Conservation (phyloP, 1,284 basidiomycete genomes). For the Ganoderma meredithae region DNA sequence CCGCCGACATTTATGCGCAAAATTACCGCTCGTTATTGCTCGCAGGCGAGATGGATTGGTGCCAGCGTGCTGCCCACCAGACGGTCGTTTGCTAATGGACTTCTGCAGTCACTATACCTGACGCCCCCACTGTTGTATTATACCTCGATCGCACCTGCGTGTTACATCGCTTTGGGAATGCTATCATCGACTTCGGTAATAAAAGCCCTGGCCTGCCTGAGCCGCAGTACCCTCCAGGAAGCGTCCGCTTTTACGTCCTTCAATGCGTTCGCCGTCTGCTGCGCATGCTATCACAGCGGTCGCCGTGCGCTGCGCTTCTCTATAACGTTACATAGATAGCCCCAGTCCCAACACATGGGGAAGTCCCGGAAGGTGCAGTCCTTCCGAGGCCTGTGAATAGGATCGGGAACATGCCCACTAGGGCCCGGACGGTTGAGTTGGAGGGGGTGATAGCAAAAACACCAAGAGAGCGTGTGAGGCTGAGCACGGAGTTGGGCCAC, state of each 20-base stretch:
- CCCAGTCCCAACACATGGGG: neutral
- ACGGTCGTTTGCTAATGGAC: conserved; percentile 17
- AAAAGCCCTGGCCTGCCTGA: neutral
- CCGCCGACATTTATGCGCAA: neutral
- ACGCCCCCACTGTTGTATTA: conserved; percentile 25
- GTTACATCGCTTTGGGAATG: conserved; percentile 5
- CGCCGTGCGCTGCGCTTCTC: neutral
- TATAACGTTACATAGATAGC: neutral
- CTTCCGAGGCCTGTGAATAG: neutral
- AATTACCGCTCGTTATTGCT: conserved; percentile 9
- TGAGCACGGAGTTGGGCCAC: neutral
- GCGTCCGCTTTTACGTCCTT: neutral
- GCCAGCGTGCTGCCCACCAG: neutral
- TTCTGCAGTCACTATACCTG: conserved; percentile 5
- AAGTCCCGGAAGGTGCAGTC: neutral
- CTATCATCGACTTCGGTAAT: neutral
- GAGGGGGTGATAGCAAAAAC: neutral
- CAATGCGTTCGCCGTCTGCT: neutral
- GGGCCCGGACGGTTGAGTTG: neutral
- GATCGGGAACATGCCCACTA: neutral
- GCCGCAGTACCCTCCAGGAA: neutral
- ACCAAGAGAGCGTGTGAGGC: neutral
- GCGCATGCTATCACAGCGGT: neutral
- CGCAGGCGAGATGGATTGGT: conserved; percentile 1
- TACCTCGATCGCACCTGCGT: conserved; percentile 12